A percentile compares a stretch with the other conserved stretches of the same genome.
These are phyloP conservation scores for Alternaria panax DNA, from an alignment of 2,329 filamentous ascomycete species.

Conservation along the genomic window DNA sequence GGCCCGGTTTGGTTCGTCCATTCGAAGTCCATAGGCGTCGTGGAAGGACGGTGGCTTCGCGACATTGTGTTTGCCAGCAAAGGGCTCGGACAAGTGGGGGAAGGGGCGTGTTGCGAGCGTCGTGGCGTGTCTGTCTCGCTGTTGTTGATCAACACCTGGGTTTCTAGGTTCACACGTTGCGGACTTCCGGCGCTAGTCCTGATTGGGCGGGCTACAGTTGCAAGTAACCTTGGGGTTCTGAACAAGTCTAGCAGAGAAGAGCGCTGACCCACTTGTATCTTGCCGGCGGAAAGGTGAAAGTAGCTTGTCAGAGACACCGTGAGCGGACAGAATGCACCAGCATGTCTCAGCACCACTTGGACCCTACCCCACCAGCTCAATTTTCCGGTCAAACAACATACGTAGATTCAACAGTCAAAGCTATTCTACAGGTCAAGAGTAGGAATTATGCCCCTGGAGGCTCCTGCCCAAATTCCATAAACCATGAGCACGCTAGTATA, in stretches of 20 bases:
- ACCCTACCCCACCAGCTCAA: background rate
- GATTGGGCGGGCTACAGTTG: constrained; percentile 8
- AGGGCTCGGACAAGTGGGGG: background rate
- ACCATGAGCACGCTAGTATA: constrained; percentile 1
- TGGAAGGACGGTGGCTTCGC: constrained; percentile 48
- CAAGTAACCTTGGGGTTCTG: background rate
- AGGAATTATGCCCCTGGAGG: background rate
- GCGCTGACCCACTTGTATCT: background rate
- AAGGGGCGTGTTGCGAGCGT: constrained; percentile 3
- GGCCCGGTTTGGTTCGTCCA: constrained; percentile 58
- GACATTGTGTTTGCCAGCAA: constrained; percentile 29
- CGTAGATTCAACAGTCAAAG: background rate
- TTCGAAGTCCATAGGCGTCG: constrained; percentile 63
- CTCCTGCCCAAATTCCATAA: background rate
- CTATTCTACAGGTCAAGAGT: background rate
- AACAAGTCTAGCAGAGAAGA: background rate
- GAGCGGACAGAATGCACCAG: background rate
- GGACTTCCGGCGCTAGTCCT: constrained; percentile 26
- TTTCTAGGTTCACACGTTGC: constrained; percentile 16
- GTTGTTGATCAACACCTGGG: constrained; percentile 26
- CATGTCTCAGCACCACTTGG: background rate
- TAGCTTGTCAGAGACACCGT: background rate
- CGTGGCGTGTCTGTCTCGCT: constrained; percentile 17
- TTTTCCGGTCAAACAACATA: background rate
- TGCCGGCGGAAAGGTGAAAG: background rate